Base-by-base conservation (phyloP, 441 rosid genomes). In the Flueggea neowawraea region DNA sequence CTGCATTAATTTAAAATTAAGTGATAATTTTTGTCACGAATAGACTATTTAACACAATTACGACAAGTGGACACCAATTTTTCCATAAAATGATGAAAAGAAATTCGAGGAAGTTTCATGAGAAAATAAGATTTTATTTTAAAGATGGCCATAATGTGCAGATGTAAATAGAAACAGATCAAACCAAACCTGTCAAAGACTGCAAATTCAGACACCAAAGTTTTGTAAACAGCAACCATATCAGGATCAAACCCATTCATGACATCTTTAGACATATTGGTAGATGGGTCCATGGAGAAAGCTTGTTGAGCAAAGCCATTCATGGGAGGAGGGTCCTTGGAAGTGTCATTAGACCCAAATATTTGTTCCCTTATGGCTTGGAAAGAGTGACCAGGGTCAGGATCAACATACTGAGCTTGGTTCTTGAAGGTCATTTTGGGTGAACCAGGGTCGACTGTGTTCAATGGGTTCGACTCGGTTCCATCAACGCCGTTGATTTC, bases 351-450 rank as follows among this genome's bases (percentile, higher is more conserved):
- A 0, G 90, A 86, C 73, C 98, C 96, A 64, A 90, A 92, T 31
- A 92, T 79, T 73, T 92, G 98, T 70, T 92, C 97, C 61, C 91
- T 70, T 49, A 89, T 90, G 7, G 96, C 98, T 53, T 90, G 96
- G 52, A 92, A 90, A 2, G 98, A 92, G 75, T 92, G 98, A 8
- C 98, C 98, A 0, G 98, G 98, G 73, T 92, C 98, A 6, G 97
- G 94, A 74, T 92, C 97, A 15, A 88, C 91, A 65, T 67, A 88
- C 57, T 79, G 85, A 2, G 98, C 72, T 59, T 75, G 68, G 39
- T 81, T 58, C 52, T 80, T 67, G 76, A 88, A 84, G 50, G 52
- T 60, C 36, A 83, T 62, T 12, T 51, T 74, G 2, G 59, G 50
- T 0, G 96, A 92, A 4, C 55, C 62, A 0, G 94, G 89, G 56